These are phyloP conservation scores for Colletotrichum tofieldiae DNA, from an alignment of 2,329 filamentous ascomycete species.

Conservation along the genomic window DNA sequence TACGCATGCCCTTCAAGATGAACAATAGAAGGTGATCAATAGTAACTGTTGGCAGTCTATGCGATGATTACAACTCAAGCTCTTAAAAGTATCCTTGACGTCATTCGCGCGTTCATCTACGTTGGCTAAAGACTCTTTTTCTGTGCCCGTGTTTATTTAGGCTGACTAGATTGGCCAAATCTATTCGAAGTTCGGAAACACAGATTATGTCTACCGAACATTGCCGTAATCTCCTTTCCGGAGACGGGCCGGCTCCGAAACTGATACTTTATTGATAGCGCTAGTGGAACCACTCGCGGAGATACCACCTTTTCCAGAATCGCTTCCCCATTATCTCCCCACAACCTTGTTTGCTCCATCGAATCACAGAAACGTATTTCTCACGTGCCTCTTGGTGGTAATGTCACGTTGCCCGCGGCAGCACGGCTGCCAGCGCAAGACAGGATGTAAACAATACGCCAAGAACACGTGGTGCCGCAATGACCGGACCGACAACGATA, in stretches of 20 bases:
- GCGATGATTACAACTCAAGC: neutral
- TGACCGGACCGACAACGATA: neutral
- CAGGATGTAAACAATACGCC: constrained; percentile 6
- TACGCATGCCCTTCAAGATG: neutral
- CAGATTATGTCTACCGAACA: neutral
- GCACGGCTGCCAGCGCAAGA: constrained; percentile 3
- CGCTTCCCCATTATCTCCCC: constrained; percentile 12
- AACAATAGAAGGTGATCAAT: too few species aligned
- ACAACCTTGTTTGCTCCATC: neutral
- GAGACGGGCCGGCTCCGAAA: neutral
- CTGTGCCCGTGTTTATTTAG: neutral
- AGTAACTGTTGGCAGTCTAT: neutral
- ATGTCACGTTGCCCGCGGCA: constrained; percentile 9
- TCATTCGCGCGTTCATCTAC: neutral
- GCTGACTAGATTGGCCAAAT: neutral
- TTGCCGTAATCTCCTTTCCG: neutral
- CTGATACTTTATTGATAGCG: neutral
- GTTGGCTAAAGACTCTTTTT: neutral
- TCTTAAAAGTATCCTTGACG: neutral
- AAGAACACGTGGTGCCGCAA: constrained; percentile 28
- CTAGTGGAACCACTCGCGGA: constrained; percentile 25
- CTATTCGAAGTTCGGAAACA: neutral
- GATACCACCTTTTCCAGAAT: constrained; percentile 21
- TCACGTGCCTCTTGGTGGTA: constrained; percentile 24
- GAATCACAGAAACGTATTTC: constrained; percentile 23